phyloP scores from a whole-genome alignment of 1,284 basidiomycete species.

The Fomitopsis palustris region DNA sequence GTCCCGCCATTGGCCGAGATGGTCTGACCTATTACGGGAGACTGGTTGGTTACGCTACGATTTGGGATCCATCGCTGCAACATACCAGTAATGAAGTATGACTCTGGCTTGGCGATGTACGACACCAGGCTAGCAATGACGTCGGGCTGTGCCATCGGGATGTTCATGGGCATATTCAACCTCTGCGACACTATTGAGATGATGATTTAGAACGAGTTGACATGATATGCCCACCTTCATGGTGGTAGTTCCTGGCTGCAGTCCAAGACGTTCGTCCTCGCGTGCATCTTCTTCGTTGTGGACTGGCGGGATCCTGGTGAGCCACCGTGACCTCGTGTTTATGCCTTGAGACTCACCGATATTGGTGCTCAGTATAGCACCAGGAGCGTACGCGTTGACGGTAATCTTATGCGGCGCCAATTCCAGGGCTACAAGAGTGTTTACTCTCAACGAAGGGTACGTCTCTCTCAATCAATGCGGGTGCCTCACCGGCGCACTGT shows the following conservation, averaged over 20 bases:
- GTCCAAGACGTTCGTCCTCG: neutral
- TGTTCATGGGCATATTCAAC: neutral
- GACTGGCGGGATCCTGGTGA: neutral
- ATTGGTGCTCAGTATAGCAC: conserved; percentile 1
- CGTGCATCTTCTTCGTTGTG: neutral
- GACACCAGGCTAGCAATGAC: conserved; percentile 8
- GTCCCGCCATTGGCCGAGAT: conserved; percentile 6
- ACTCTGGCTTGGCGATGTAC: conserved; percentile 12
- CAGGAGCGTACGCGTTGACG: conserved; percentile 10
- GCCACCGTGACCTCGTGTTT: neutral
- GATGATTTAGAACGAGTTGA: no score
- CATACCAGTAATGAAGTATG: conserved; percentile 10
- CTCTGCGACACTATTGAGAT: neutral
- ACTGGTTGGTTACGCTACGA: neutral
- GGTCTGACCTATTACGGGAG: conserved; percentile 3
- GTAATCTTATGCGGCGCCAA: conserved; percentile 1
- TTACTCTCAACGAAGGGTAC: neutral
- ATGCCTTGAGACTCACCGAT: neutral
- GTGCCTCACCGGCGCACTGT: neutral
- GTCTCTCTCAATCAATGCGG: neutral
- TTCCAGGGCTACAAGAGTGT: neutral
- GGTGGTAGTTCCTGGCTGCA: neutral
- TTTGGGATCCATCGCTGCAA: neutral
- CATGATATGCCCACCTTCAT: neutral
- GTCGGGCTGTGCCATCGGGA: neutral